phyloP scores from a whole-genome alignment of 306 rosid genomes.

The Castanea crenata region DNA sequence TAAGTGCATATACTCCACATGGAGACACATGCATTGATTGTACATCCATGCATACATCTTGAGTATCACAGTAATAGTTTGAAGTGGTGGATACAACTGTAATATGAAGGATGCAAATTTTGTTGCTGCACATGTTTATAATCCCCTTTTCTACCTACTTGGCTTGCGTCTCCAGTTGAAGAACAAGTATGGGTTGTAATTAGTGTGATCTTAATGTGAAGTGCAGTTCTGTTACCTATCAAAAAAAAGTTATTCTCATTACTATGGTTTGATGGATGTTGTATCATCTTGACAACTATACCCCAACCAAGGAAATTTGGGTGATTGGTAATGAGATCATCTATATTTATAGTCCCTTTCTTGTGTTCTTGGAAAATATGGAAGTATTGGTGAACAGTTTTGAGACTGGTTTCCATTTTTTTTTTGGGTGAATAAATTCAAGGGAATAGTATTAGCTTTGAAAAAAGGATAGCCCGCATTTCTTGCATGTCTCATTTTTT shows the following conservation, averaged over 20 bases:
- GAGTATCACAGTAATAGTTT: not conserved
- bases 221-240: not conserved
- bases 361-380: not conserved
- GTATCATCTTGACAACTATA: not conserved
- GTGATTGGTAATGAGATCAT: not conserved
- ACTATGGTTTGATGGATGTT: not conserved
- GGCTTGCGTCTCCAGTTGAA: not conserved
- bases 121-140: not conserved
- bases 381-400: not conserved
- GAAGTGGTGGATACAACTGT: not conserved
- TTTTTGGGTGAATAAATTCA: not conserved
- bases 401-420: not conserved
- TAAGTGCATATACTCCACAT: not conserved
- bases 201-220: not conserved
- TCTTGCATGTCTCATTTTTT: not conserved
- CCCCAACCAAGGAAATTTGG: not conserved
- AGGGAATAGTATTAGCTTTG: not conserved
- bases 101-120: not conserved
- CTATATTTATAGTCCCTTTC: not conserved
- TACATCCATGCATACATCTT: not conserved
- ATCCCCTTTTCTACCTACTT: not conserved
- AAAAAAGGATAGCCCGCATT: too few species aligned
- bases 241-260: not conserved
- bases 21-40: not conserved
- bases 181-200: not conserved